phyloP scores from a whole-genome alignment of 2,329 filamentous ascomycete species.

The Pseudopyrenochaeta lycopersici region DNA sequence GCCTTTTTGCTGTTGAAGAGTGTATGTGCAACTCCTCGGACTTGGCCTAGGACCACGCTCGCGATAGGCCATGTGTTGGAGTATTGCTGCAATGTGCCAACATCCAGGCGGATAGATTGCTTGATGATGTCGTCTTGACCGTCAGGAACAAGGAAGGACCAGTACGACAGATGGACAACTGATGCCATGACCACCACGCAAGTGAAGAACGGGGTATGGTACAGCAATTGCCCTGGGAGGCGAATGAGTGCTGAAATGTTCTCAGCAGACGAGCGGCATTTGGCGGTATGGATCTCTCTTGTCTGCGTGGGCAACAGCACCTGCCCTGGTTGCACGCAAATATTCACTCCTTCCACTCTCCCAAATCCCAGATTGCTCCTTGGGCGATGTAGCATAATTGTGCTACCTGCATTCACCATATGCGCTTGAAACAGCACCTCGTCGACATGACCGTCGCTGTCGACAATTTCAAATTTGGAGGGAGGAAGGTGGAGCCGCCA shows the following conservation, averaged over 20 bases:
- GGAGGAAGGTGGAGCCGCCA: constrained; percentile 83
- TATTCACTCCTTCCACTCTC: constrained; percentile 58
- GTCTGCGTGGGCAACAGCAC: constrained; percentile 60
- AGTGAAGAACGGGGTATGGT: constrained; percentile 66
- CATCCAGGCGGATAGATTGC: constrained; percentile 80
- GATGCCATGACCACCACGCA: constrained; percentile 52
- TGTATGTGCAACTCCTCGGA: constrained; percentile 81
- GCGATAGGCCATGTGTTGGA: constrained; percentile 78
- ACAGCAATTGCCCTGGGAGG: constrained; percentile 74
- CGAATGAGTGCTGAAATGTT: constrained; percentile 79
- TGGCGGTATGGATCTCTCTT: constrained; percentile 74
- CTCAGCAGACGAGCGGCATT: constrained; percentile 81
- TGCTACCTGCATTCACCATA: constrained; percentile 68
- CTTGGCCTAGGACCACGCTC: constrained; percentile 73
- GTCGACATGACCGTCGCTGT: constrained; percentile 73
- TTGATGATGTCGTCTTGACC: constrained; percentile 72
- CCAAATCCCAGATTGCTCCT: constrained; percentile 50
- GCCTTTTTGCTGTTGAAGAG: constrained; percentile 61
- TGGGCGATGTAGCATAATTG: constrained; percentile 56
- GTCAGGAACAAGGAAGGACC: constrained; percentile 63
- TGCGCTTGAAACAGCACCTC: constrained; percentile 93
- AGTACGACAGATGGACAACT: constrained; percentile 69
- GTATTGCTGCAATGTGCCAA: constrained; percentile 75
- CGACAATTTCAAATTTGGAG: constrained; percentile 73
- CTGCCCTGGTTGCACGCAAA: constrained; percentile 69